Conservation (phyloP, 2,329 filamentous ascomycete genomes). For the Magnaporthiopsis incrustans region DNA sequence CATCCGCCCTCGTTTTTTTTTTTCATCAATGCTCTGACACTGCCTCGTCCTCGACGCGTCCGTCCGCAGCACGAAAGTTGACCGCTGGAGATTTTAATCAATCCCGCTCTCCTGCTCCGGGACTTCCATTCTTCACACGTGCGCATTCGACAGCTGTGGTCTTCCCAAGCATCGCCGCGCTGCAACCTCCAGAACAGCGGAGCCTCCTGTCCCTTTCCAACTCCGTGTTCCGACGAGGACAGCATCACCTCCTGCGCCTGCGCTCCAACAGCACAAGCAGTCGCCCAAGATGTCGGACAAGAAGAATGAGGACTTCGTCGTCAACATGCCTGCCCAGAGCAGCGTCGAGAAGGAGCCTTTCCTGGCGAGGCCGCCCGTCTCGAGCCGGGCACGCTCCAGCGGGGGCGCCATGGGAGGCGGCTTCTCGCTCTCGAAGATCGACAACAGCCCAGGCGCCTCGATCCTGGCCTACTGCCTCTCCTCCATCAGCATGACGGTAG, state of each 20-base stretch:
- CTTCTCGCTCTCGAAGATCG: constrained; percentile 40
- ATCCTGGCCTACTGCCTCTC: constrained; percentile 87
- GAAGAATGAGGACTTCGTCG: constrained; percentile 75
- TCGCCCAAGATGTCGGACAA: constrained; percentile 67
- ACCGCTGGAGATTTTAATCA: neutral
- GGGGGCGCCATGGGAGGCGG: neutral
- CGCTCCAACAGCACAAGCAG: neutral
- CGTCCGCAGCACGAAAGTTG: neutral
- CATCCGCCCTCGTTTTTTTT: neutral
- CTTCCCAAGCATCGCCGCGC: neutral
- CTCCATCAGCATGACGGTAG: constrained; percentile 99
- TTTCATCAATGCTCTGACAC: neutral
- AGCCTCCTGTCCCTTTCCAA: neutral
- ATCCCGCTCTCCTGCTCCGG: neutral
- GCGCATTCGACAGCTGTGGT: neutral
- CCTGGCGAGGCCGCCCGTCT: constrained; percentile 30
- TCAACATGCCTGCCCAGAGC: constrained; percentile 59
- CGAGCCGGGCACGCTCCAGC: constrained; percentile 23
- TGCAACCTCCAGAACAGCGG: neutral
- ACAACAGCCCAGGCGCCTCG: constrained; percentile 71
- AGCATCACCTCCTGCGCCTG: neutral
- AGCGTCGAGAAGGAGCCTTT: constrained; percentile 46
- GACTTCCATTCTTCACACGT: neutral
- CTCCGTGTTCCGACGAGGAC: neutral
- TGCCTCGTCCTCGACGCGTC: neutral